Evolutionary conservation across 306 rosid genomes (phyloP), one percentile per base, ranked within the genome.

Genomic region (Chamaecrista fasciculata): DNA sequence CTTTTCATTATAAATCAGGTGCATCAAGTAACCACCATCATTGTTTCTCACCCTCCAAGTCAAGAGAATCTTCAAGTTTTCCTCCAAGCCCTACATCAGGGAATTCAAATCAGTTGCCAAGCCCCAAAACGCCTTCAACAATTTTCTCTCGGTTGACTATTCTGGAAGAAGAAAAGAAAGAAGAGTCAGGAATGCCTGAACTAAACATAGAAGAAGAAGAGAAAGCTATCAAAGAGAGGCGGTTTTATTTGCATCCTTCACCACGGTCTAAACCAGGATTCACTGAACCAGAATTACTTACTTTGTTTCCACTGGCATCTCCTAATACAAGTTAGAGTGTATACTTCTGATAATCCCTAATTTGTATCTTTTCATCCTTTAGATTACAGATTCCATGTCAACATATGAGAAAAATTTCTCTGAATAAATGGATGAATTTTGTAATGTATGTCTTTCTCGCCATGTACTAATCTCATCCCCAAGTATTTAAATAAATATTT

Each of bases 241-340:
- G 93, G 12, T 87, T 90, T 76, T 90, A 87, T 80, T 79, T 87
- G 88, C 93, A 87, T 75, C 93, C 93, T 36, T 90, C 96, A 18
- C 96, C 95, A 9, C 73, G 86, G 59, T 40, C 88, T 23, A 78
- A 58, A 52, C 69, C 76, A 39, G 86, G 85, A n/a, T 67, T 23
- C 64, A 63, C 52, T 64, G 77, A 83, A 34, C 97, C 95, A 11
- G 86, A 81, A 43, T 75, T 92, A 69, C 96, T 89, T 52, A 28
- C 76, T 55, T 73, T 89, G 80, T 92, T 92, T 78, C 97, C 97
- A 24, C 11, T 84, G 25, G 51, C 79, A 42, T 87, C 95, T 73
- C 87, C 87, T 9, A 79, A 23, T 37, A 24, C 78, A 71, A 48
- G 40, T 65, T 76, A 74, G 20, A 57, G 33, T 42, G 60, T 72